Evolutionary conservation across 148 eudicot species (phyloP).

Genomic region (Spergularia bocconei): DNA sequence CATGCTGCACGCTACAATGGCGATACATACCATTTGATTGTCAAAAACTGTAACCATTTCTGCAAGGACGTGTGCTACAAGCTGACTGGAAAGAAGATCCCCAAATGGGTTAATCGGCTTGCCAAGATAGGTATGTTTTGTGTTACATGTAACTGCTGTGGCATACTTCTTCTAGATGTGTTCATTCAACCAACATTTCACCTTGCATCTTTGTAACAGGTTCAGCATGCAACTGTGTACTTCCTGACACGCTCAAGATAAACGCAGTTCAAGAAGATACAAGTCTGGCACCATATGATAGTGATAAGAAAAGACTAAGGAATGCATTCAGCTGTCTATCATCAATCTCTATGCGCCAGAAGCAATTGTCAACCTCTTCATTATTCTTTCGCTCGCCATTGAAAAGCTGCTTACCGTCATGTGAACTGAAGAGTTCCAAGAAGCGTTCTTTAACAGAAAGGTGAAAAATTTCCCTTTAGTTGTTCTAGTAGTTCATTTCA

Average conservation of each 20-base stretch:
- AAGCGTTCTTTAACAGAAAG: slow-evolving; percentile 41
- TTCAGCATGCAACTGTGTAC: slow-evolving; percentile 65
- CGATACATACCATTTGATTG: slow-evolving; percentile 81
- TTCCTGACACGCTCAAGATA: slow-evolving; percentile 70
- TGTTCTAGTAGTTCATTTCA: slow-evolving; percentile 8
- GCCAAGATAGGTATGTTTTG: slow-evolving; percentile 62
- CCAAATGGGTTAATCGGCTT: slow-evolving; percentile 87
- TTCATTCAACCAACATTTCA: neutral
- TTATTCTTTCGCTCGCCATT: slow-evolving; percentile 71
- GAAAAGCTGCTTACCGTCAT: slow-evolving; percentile 60
- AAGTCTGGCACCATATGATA: slow-evolving; percentile 39
- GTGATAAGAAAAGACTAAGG: slow-evolving; percentile 61
- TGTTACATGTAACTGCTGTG: neutral
- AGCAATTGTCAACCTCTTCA: slow-evolving; percentile 69
- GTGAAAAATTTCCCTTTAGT: slow-evolving; percentile 18
- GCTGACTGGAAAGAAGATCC: slow-evolving; percentile 72
- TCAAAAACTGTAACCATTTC: slow-evolving; percentile 87
- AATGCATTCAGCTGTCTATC: slow-evolving; percentile 66
- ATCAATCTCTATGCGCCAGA: slow-evolving; percentile 71
- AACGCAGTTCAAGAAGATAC: slow-evolving; percentile 57
- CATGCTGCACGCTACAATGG: slow-evolving; percentile 76
- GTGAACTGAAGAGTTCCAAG: slow-evolving; percentile 54
- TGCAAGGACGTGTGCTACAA: slow-evolving; percentile 77
- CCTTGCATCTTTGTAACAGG: slow-evolving; percentile 33
- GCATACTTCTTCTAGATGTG: neutral